Evolutionary conservation across 345 rosid species (phyloP).

Genomic region (Fremontodendron californicum): DNA sequence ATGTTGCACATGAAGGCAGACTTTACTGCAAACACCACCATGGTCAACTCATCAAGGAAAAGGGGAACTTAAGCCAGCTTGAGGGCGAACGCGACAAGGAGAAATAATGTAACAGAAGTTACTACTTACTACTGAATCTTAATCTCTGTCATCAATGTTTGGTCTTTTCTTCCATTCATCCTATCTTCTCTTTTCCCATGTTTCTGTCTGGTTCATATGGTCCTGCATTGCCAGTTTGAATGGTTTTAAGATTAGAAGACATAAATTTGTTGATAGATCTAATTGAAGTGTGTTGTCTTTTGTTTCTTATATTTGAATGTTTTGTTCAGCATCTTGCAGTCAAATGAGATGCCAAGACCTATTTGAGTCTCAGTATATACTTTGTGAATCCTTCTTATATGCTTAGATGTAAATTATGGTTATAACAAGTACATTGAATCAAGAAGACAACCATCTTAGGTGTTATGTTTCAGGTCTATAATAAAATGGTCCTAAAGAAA

Average conservation of each 20-base stretch:
- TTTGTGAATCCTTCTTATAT: background rate
- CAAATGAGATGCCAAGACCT: conserved; percentile 23
- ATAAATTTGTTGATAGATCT: conserved; percentile 13
- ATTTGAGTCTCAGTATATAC: background rate
- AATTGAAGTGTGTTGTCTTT: conserved; percentile 27
- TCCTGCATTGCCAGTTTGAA: conserved; percentile 27
- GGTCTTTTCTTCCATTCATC: background rate
- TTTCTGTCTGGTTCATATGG: background rate
- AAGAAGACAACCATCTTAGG: conserved; percentile 51
- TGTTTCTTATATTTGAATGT: conserved; percentile 15
- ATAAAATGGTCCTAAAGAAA: conserved; percentile 63
- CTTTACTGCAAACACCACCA: conserved; percentile 98
- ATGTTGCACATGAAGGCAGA: conserved; percentile 90
- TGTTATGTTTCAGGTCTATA: conserved; percentile 58
- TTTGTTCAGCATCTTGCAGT: conserved; percentile 9
- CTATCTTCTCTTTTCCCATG: background rate
- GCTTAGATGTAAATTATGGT: no score
- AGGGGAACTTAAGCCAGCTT: conserved; percentile 94
- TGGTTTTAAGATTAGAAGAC: conserved; percentile 14
- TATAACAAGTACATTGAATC: conserved; percentile 27
- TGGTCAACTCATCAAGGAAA: conserved; percentile 85
- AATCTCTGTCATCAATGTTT: background rate
- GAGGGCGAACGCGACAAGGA: conserved; percentile 63
- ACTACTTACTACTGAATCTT: conserved; percentile 28
- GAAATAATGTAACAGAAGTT: conserved; percentile 33